phyloP scores from a whole-genome alignment of 768 basidiomycete genomes.

The Xerocomellus amylosporus region DNA sequence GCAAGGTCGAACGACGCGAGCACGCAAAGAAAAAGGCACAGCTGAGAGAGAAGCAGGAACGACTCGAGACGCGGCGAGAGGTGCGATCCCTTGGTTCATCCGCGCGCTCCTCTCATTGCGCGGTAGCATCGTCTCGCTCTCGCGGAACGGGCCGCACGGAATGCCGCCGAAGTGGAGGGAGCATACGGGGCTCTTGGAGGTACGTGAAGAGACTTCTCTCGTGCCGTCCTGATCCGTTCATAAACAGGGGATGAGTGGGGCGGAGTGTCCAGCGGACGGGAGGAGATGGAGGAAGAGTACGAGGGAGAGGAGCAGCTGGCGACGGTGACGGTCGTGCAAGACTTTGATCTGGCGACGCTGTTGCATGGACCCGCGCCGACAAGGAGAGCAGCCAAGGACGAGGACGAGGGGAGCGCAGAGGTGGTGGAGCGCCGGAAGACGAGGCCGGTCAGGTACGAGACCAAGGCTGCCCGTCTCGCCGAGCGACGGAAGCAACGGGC shows the following conservation, averaged over 20 bases:
- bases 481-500: slow-evolving; percentile 62
- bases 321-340: slow-evolving; percentile 88
- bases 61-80: slow-evolving; percentile 73
- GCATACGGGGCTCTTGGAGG: slow-evolving; percentile 60
- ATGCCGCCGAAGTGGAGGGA: slow-evolving; percentile 72
- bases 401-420: background rate
- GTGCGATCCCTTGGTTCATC: slow-evolving; percentile 40
- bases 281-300: slow-evolving; percentile 61
- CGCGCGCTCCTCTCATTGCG: slow-evolving; percentile 11
- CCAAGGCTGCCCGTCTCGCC: slow-evolving; percentile 59
- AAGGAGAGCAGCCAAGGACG: no score
- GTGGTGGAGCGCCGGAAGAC: slow-evolving; percentile 16
- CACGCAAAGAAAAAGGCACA: slow-evolving; percentile 69
- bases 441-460: slow-evolving; percentile 59
- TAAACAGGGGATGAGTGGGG: slow-evolving; percentile 41
- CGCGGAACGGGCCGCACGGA: slow-evolving; percentile 72
- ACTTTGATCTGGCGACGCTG: slow-evolving; percentile 74
- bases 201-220: slow-evolving; percentile 23
- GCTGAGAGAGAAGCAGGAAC: slow-evolving; percentile 74
- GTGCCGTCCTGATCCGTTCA: slow-evolving; percentile 12
- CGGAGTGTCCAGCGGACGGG: slow-evolving; percentile 38
- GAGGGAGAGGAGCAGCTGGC: slow-evolving; percentile 83
- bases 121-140: slow-evolving; percentile 73
- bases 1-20: slow-evolving; percentile 82
- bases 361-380: slow-evolving; percentile 42